Base-by-base conservation (phyloP, 2,329 filamentous ascomycete species). In the Boeremia lycopersici region DNA sequence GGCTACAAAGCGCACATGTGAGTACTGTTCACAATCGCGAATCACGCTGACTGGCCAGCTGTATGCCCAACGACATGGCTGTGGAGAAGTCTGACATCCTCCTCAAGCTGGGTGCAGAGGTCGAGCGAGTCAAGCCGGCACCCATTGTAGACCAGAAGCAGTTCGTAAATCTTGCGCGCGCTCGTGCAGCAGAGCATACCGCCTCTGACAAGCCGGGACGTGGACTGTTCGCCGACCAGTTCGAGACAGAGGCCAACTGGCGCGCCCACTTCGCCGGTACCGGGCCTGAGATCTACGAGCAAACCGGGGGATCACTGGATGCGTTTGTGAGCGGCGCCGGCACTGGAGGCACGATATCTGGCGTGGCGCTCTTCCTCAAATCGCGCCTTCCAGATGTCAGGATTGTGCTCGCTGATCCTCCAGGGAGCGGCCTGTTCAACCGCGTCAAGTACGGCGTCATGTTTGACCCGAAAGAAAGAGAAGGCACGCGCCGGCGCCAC, bases 141-240 rank as follows among this genome's bases (percentile, higher is more conserved):
- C 93, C 93, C 54, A 99, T 99, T 61, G 89, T 96, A n/a, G 92
- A 93, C 66, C 89, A 89, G 13, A 86, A 87, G 48, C 96, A 99
- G 76, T 99, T 96, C 72, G 95, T 99, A 71, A 98, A 99, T 78
- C 84, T 92, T 4, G 95, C 95, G 7, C 85, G 91, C 25, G 82
- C 84, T 19, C 86, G 91, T 45, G 93, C 95, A 0, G 75, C 76
- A 46, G 87, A 91, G 63, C 93, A 98, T 72, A 90, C 88, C 0
- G 77, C 74, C 0, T 78, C 80, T 1, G 68, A 74, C 11, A 84
- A 85, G 64, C 82, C 80, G 31, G 93, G 91, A 61, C 82, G 85
- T 45, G 95, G 95, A 19, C 93, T 96, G 77, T 99, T 98, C 72
- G 92, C 93, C 0, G 90, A 99, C 74, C 95, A 99, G 72, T 99